Evolutionary conservation across 148 eudicot genomes (phyloP).

Genomic region (Talinum fruticosum): DNA sequence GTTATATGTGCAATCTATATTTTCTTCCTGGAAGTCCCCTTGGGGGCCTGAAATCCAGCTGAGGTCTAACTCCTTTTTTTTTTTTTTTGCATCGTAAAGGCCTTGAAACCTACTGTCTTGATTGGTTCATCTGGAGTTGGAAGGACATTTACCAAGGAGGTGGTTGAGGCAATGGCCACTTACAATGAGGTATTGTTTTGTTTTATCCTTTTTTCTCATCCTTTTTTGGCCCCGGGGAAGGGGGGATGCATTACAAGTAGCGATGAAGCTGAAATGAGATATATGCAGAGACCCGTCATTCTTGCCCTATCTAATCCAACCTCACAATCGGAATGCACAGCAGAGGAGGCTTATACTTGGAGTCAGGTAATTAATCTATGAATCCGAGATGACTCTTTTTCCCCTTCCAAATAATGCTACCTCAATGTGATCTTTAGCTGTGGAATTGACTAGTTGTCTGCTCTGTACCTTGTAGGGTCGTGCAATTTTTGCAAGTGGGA

Average conservation of each 20-base stretch:
- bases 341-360: constrained; percentile 96
- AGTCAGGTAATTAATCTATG: constrained; percentile 54
- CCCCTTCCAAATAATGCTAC: neutral
- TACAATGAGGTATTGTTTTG: constrained; percentile 66
- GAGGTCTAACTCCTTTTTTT: constrained; percentile 2
- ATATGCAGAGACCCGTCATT: constrained; percentile 81
- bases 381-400: no score
- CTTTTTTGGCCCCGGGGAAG: no score
- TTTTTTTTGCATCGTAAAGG: constrained; percentile 34
- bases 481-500: constrained; percentile 91
- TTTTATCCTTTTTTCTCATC: neutral
- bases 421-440: neutral
- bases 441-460: neutral
- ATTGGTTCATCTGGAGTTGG: constrained; percentile 97
- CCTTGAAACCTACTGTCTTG: constrained; percentile 87
- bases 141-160: constrained; percentile 87
- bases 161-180: constrained; percentile 78
- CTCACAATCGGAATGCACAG: constrained; percentile 97
- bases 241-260: neutral
- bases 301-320: constrained; percentile 97
- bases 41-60: neutral
- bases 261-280: constrained; percentile 11
- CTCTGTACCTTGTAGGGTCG: constrained; percentile 60
- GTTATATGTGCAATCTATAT: neutral
- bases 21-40: neutral